Evolutionary conservation across 805 yeast species (phyloP), one percentile per base, ranked within the genome.

Genomic region (Wickerhamiella dianesei): DNA sequence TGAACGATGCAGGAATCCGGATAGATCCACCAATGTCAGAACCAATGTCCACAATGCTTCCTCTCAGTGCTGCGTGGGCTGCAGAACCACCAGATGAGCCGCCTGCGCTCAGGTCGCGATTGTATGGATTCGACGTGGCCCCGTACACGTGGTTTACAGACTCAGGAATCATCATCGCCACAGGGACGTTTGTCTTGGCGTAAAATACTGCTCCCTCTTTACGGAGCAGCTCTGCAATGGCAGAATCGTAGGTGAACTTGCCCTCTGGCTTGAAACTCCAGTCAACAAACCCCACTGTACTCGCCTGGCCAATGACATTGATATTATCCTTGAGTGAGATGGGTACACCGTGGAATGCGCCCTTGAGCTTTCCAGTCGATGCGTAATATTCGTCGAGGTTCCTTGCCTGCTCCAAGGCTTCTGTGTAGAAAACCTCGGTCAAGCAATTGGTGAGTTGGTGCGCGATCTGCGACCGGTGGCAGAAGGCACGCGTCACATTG

Each of bases 271-370:
- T 57, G 43, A 63, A 63, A n/a, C 69, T 59, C 54, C 62, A 67
- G n/a, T 66, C 65, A 40, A 71, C 72, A 49, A 68, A 69, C 3
- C 80, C 81, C 52, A 73, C 61, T 12, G 75, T 59, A 2, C 79
- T 64, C 6, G 71, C 71, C 19, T 67, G 65, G 2, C 78, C 80
- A 45, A 63, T 63, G 45, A 76, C 54, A 48, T 71, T 66, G 46
- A 71, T 61, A 43, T 68, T 67, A 50, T 74, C 79, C 56, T 79
- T 79, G 46, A 79, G 65, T 0, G 82, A 76, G 29, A 79, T 64
- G 2, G 85, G 86, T 25, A 79, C 62, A 2, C 86, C 86, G 54
- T 79, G 84, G 42, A 79, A 67, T 1, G 82, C 79, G 22, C 84
- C 84, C 35, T 74, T 56, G 1, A 70, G 60, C 51, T 72, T 68